Base-by-base conservation (phyloP, 75 land plant genomes). In the Sequoia sempervirens region DNA sequence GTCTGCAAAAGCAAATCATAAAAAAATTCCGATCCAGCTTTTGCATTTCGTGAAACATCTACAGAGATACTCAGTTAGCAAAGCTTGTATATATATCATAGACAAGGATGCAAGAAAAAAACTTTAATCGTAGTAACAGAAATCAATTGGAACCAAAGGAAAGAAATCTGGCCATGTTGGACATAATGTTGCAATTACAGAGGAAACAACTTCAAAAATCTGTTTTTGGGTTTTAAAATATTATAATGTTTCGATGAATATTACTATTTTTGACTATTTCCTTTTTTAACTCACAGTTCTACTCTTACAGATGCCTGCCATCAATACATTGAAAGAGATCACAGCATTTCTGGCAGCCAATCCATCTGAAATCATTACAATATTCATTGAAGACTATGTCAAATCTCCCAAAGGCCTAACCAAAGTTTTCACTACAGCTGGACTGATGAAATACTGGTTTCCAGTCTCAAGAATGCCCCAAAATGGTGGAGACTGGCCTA, bases 301-400 rank as follows among this genome's bases (percentile, higher is more conserved):
- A 17, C 11, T 79, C 28, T 58, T 18, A 50, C 92, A 95, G 97
- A 88, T 88, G 91, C 96, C 96, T 11, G 97, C 96, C 1, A 86
- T 95, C 46, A 88, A 94, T 64, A 90, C 88, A 38, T 82, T 95
- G 80, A 89, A 89, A 74, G 97, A 95, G 83, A 89, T 95, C 14
- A 80, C 86, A 75, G 56, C 83, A 23, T 95, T 95, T 82, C 83
- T 95, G 18, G 84, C 81, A 34, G 82, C 86, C 64, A 94, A 94
- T 83, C 91, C 95, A 8, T 47, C 85, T 40, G 97, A 92, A 81
- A 88, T 95, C 56, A 82, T 95, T 37, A 95, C 96, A 82, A 95
- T 95, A 18, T 86, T 95, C 82, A 95, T 95, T 18, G 97, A 95
- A 80, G 97, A 95, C 76, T 95, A 95, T 84, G 95, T 92, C 82